Evolutionary conservation across 2,329 filamentous ascomycete species (phyloP), one percentile per base, ranked within the genome.

Genomic region (Zasmidium citrigriseum): DNA sequence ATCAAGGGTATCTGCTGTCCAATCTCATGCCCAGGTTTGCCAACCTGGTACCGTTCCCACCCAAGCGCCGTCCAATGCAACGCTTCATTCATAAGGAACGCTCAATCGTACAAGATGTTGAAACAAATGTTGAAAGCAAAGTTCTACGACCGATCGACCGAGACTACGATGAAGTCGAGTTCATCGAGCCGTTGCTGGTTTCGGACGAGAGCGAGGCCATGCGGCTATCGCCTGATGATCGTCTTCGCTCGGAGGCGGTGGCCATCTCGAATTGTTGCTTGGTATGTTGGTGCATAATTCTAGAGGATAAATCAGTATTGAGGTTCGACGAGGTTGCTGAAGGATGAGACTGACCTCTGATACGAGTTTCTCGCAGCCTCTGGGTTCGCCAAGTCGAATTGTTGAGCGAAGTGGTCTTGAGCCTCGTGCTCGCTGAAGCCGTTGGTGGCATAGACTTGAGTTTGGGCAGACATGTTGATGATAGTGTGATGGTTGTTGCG

Each of bases 221-320:
- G 7, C 59, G 55, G 38, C 58, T 56, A 11, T 63, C 56, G 45
- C 58, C 67, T 3, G 67, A 66, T 1, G 70, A 74, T 14, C 78
- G 73, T 68, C 78, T 71, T 27, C 76, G 73, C 2, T 76, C 77
- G 9, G 78, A 80, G 59, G 73, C 72, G 48, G 77, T 77, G 0
- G 78, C 78, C 47, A 72, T 76, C 52, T 73, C 75, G 47, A 80
- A 76, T 65, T 81, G 78, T 52, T 74, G 74, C 68, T 78, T 79
- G 62, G 79, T 81, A 70, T 81, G 78, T 62, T 80, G 74, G 60
- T 80, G 78, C 78, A 81, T 80, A 52, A 80, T 72, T 51, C 78
- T 80, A 49, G 4, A 23, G 20, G 3, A 3, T 1, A 23, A 18
- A 55, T 67, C 54, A 65, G 58, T 23, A n/a, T 49, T 41, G 18